Evolutionary conservation across 176 grass and related monocot genomes (phyloP).

Genomic region (Carex parvula): DNA sequence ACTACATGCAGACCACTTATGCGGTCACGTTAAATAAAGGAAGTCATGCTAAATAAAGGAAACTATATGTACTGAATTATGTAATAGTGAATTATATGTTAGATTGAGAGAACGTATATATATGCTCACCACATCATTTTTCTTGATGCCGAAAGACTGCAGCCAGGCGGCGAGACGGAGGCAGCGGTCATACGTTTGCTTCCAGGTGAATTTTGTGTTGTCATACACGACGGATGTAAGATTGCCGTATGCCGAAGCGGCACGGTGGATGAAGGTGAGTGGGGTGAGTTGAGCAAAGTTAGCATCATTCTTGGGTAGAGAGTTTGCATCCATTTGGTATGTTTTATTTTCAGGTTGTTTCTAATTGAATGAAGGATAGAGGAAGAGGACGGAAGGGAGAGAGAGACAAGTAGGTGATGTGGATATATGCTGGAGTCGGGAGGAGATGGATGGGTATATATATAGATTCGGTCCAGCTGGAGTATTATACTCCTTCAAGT

Average conservation of each 20-base stretch:
- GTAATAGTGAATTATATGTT: too few species aligned
- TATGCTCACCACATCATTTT: slow-evolving; percentile 48
- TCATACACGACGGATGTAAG: slow-evolving; percentile 42
- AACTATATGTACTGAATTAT: too few species aligned
- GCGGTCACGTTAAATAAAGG: too few species aligned
- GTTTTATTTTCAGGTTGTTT: not conserved
- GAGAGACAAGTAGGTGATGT: not conserved
- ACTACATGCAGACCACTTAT: too few species aligned
- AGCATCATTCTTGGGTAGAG: slow-evolving; percentile 29
- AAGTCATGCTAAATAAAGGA: too few species aligned
- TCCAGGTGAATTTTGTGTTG: slow-evolving; percentile 36
- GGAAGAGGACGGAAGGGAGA: not conserved
- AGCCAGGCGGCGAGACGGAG: slow-evolving; percentile 41
- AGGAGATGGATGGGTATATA: not conserved
- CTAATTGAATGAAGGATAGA: not conserved
- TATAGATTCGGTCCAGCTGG: not conserved
- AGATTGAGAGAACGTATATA: not conserved
- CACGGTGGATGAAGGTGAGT: slow-evolving; percentile 44
- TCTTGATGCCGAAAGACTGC: slow-evolving; percentile 28
- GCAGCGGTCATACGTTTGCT: slow-evolving; percentile 45
- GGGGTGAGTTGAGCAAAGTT: slow-evolving; percentile 44
- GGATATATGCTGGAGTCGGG: not conserved
- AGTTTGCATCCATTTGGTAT: slow-evolving; percentile 35
- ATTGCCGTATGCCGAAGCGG: slow-evolving; percentile 43
- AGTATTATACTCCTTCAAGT: too few species aligned